phyloP scores from a whole-genome alignment of 1,284 basidiomycete species.

The Heterobasidion parviporum region DNA sequence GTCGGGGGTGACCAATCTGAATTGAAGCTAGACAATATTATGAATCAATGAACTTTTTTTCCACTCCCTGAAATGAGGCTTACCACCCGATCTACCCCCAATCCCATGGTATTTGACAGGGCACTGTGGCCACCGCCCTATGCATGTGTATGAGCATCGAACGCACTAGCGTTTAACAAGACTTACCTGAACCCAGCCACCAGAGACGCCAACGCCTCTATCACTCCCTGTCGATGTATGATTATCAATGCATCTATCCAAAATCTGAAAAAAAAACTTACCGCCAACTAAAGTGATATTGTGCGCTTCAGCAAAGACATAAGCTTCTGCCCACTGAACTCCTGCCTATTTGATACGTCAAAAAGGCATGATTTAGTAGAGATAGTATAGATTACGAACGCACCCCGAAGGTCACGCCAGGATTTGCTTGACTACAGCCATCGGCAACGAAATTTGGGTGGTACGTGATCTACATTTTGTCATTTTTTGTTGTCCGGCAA shows the following conservation, averaged over 20 bases:
- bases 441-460: slow-evolving; percentile 1
- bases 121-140: slow-evolving; percentile 18
- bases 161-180: background rate
- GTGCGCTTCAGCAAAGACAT: slow-evolving; percentile 21
- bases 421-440: background rate
- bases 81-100: slow-evolving; percentile 18
- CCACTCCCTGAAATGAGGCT: background rate
- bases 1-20: slow-evolving; percentile 21
- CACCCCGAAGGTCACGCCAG: slow-evolving; percentile 4
- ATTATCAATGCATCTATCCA: background rate
- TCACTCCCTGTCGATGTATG: slow-evolving; percentile 6
- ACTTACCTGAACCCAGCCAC: slow-evolving; percentile 17
- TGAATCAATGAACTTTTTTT: background rate
- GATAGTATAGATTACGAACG: background rate
- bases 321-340: slow-evolving; percentile 30
- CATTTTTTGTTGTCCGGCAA: background rate
- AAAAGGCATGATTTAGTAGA: background rate
- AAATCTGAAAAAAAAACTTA: background rate
- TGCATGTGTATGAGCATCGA: background rate
- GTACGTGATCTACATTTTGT: slow-evolving; percentile 3
- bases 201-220: slow-evolving; percentile 16
- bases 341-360: slow-evolving; percentile 24
- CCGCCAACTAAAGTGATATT: slow-evolving; percentile 24
- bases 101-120: slow-evolving; percentile 14
- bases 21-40: slow-evolving; percentile 12